phyloP scores from a whole-genome alignment of 2,329 filamentous ascomycete genomes.

The Microcera coccophila region DNA sequence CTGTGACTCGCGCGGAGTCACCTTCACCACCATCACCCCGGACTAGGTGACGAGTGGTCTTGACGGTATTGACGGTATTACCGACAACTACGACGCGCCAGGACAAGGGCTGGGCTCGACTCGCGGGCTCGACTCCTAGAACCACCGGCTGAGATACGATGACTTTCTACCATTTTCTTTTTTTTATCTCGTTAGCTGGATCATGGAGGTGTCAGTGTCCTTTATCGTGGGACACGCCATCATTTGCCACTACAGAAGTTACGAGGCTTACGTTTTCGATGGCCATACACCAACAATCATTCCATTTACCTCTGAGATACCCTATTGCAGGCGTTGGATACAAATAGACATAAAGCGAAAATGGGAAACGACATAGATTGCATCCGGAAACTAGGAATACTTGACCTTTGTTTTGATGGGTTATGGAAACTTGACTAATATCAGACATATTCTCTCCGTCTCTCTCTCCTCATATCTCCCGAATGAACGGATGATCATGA shows the following conservation, averaged over 20 bases:
- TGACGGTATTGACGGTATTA: too few species aligned
- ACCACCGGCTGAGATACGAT: neutral
- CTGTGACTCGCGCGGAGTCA: constrained; percentile 20
- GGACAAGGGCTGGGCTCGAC: neutral
- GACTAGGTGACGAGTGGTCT: neutral
- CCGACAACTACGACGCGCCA: too few species aligned
- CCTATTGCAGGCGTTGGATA: constrained; percentile 17
- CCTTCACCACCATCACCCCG: constrained; percentile 15
- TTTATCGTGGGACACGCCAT: neutral
- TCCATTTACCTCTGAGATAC: neutral
- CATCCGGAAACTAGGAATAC: neutral
- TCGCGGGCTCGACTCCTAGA: constrained; percentile 7
- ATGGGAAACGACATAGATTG: constrained; percentile 5
- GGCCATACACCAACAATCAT: neutral
- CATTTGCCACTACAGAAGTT: neutral
- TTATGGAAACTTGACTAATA: too few species aligned
- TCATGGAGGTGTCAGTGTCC: neutral
- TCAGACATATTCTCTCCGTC: too few species aligned
- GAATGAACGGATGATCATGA: too few species aligned
- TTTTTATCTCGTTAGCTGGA: neutral
- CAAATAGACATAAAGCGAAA: constrained; percentile 15
- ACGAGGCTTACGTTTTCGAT: neutral
- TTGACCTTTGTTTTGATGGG: too few species aligned
- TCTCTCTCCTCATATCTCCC: too few species aligned
- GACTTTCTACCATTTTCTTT: neutral